Evolutionary conservation across 2,329 filamentous ascomycete genomes (phyloP), one percentile per base, ranked within the genome.

Genomic region (Tricladium varicosporioides): DNA sequence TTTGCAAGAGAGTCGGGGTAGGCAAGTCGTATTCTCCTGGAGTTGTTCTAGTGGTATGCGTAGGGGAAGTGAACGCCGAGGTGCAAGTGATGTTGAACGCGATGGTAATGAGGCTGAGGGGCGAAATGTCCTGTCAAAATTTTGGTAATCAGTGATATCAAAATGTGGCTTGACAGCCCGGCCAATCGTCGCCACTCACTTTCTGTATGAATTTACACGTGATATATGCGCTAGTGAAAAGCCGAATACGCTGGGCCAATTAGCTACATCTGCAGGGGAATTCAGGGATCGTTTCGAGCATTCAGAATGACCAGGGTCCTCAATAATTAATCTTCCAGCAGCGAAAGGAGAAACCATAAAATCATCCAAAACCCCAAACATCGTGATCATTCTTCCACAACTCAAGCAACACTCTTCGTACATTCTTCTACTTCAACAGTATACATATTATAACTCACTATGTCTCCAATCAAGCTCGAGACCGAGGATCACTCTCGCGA

Each of bases 401-500:
- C 22, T 31, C 48, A 27, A 3, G 22, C 53, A 27, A 51, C 36
- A 44, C 56, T 40, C n/a, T 13, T 53, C 18, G 44, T 16, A 46
- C 18, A 47, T 45, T 13, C 46, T 50, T 40, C 18, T 16, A 43
- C 51, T 46, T 14, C 36, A 57, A 44, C 47, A 56, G 52, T 49
- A 16, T 46, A 51, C 32, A 54, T 36, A 27, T 31, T n/a, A n/a
- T 49, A 46, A 43, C 54, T 59, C 48, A 64, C 51, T 62, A 69
- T 69, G 66, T 62, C 67, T 47, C 63, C 67, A n/a, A 40, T 58
- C 22, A 63, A 60, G 48, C 87, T 96, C 72, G 91, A 96, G 81
- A 77, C 80, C 70, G 91, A 96, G 77, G 85, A 96, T 73, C 88
- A 92, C 74, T 72, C 76, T 70, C 91, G 92, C 67, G 92, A 96